Conservation (phyloP, 1,284 basidiomycete species). For the Austroboletus niveus region DNA sequence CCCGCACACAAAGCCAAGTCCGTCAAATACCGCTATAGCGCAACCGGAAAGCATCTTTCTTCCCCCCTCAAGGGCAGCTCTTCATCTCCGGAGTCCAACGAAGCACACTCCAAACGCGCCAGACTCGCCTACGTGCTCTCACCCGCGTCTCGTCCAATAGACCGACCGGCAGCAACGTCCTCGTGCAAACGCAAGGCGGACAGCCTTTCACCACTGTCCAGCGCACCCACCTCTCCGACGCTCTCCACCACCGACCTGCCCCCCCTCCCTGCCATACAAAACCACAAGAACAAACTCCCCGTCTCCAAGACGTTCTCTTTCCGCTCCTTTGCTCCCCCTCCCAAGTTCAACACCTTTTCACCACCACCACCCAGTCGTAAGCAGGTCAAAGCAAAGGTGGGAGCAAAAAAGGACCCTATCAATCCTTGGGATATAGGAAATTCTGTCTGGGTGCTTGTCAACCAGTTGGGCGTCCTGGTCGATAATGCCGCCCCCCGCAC, state of each 20-base stretch:
- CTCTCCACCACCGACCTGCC: slow-evolving; percentile 10
- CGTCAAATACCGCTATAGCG: slow-evolving; percentile 34
- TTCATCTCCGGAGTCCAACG: slow-evolving; percentile 30
- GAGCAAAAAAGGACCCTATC: slow-evolving; percentile 3
- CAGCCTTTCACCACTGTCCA: slow-evolving; percentile 28
- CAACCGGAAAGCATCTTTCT: slow-evolving; percentile 33
- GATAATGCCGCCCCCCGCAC: slow-evolving; percentile 17
- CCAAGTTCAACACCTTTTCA: slow-evolving; percentile 13
- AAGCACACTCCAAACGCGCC: slow-evolving; percentile 5
- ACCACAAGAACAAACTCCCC: slow-evolving; percentile 3
- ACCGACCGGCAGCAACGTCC: slow-evolving; percentile 10
- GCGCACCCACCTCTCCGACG: slow-evolving; percentile 20
- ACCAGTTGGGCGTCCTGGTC: slow-evolving; percentile 34
- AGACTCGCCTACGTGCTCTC: background rate
- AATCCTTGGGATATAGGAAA: slow-evolving; percentile 30
- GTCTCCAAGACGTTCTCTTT: slow-evolving; percentile 14
- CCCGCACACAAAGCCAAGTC: slow-evolving; percentile 21
- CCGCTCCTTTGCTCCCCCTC: slow-evolving; percentile 9
- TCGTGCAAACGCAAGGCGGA: slow-evolving; percentile 30
- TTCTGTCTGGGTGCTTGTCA: slow-evolving; percentile 42
- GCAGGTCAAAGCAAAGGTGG: slow-evolving; percentile 13
- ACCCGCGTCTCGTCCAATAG: slow-evolving; percentile 14
- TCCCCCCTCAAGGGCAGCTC: slow-evolving; percentile 31
- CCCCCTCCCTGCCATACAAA: slow-evolving; percentile 1
- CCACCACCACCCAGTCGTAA: slow-evolving; percentile 24